Evolutionary conservation across 2,329 filamentous ascomycete genomes (phyloP).

Genomic region (Sporothrix curviconia): DNA sequence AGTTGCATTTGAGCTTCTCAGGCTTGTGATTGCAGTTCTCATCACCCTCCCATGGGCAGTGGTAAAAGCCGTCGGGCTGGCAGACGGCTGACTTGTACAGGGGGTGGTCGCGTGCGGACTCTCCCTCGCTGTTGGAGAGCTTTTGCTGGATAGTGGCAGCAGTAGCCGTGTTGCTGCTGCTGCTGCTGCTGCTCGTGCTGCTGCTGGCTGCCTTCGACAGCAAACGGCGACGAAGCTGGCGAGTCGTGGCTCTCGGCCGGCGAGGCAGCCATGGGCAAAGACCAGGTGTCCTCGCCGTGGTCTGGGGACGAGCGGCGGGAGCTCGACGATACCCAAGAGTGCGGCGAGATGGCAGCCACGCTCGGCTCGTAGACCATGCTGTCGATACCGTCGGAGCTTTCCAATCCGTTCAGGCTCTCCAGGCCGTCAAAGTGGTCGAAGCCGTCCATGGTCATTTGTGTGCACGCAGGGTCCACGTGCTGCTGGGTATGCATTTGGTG

Average conservation of each 20-base stretch:
- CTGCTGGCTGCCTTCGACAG: background rate
- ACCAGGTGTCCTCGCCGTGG: slow-evolving; percentile 46
- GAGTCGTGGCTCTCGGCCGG: slow-evolving; percentile 42
- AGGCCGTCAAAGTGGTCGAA: background rate
- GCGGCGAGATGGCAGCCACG: slow-evolving; percentile 44
- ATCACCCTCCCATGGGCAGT: slow-evolving; percentile 79
- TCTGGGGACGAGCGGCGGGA: slow-evolving; percentile 42
- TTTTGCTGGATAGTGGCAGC: slow-evolving; percentile 33
- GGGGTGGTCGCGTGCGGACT: slow-evolving; percentile 58
- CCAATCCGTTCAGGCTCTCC: slow-evolving; percentile 5
- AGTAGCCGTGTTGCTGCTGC: background rate
- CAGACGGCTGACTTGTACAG: slow-evolving; percentile 63
- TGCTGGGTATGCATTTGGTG: slow-evolving; percentile 20
- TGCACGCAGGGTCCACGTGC: slow-evolving; percentile 45
- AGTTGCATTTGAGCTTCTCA: slow-evolving; percentile 97
- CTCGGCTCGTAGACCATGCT: slow-evolving; percentile 46
- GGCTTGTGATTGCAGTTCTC: slow-evolving; percentile 76
- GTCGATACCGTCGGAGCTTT: slow-evolving; percentile 1
- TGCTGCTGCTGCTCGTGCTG: background rate
- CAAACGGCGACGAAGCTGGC: slow-evolving; percentile 25
- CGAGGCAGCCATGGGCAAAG: slow-evolving; percentile 34
- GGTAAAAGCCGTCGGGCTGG: slow-evolving; percentile 72
- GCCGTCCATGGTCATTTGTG: slow-evolving; percentile 46
- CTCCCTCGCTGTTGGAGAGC: slow-evolving; percentile 46
- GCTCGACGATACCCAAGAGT: slow-evolving; percentile 48